Base-by-base conservation (phyloP, 2,329 filamentous ascomycete genomes). In the Apiospora kogelbergensis region DNA sequence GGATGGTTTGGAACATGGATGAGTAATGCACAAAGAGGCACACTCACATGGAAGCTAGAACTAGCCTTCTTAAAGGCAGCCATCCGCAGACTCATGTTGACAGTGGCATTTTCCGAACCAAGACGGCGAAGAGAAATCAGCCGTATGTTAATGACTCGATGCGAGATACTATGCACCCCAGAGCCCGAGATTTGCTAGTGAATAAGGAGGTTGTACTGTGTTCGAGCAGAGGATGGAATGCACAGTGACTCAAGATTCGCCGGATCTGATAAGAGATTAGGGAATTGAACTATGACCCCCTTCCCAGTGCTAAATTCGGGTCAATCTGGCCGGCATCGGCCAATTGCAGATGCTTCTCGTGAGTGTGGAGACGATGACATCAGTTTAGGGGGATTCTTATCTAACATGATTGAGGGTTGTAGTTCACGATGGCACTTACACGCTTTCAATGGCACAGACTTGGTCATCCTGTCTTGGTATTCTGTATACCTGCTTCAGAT, bases 1-100 rank as follows among this genome's bases (percentile, higher is more conserved):
- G 20, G 20, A 17, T 15, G 20, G 20, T 30, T 15, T 37, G 53
- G n/a, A 37, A 60, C 17, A 20, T 22, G 30, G 33, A 60, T 37
- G 53, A 37, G 53, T 60, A 60, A 60, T 60, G 30, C 20, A 37
- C 40, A 10, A 20, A 53, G 20, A 40, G 40, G 66, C 40, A 45
- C 46, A 69, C 78, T 72, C 70, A 82, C 81, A 74, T 80, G 78
- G 45, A 76, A 78, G 72, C 74, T 75, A 68, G 74, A 76, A 69
- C 74, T 74, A 71, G 77, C 81, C 76, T 80, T 82, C 72, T 80
- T 83, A 79, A 78, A 80, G 72, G 78, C 77, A 73, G 76, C 76
- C 71, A 70, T 77, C 78, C 80, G 78, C 69, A 77, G 77, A 71
- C 77, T 81, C 84, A 85, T 85, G 69, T 73, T 69, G 73, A 70